Evolutionary conservation across 176 grass and related monocot genomes (phyloP), one percentile per base, ranked within the genome.

Genomic region (Chloris gayana): DNA sequence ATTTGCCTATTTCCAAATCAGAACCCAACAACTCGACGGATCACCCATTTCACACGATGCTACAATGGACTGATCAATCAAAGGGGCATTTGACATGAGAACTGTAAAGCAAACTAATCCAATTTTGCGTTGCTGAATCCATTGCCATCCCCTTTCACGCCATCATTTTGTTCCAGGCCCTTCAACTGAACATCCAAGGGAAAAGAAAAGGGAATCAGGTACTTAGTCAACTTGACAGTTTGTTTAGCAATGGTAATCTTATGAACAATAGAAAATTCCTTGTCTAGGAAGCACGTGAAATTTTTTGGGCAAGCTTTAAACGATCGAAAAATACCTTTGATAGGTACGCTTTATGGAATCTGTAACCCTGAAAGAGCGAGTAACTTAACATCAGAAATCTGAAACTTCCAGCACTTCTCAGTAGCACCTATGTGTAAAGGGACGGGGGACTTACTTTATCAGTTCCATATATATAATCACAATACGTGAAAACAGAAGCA

Each of bases 401-500:
- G 24, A 63, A 5, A 60, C 9, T 82, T 11, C 32, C n/a, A 53
- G 41, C 12, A 17, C 6, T 76, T 73, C 33, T 66, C 30, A 76
- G 66, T 76, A 83, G 15, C 9, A 9, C n/a, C 15, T 50, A 58
- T 77, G 25, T 67, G 50, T 51, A 37, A 72, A 70, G 37, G 51
- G n/a, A n/a, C n/a, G n/a, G 78, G 39, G 24, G 47, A 86, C 84
- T 76, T 73, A 92, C 95, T 83, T 86, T 94, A 79, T 98, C 92
- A 34, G 95, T 98, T 26, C 95, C 95, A 29, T 98, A 98, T 34
- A 98, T 54, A 76, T 93, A 94, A 76, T 98, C 95, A 78, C 95
- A 98, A 30, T 98, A 98, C 1, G 95, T 98, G 84, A 98, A 98
- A 64, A 98, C 90, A 5, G 95, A 91, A 80, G 92, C 90, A 85